These are phyloP conservation scores for Pleurotus pulmonarius DNA, from an alignment of 768 basidiomycete species.

Conservation along the genomic window DNA sequence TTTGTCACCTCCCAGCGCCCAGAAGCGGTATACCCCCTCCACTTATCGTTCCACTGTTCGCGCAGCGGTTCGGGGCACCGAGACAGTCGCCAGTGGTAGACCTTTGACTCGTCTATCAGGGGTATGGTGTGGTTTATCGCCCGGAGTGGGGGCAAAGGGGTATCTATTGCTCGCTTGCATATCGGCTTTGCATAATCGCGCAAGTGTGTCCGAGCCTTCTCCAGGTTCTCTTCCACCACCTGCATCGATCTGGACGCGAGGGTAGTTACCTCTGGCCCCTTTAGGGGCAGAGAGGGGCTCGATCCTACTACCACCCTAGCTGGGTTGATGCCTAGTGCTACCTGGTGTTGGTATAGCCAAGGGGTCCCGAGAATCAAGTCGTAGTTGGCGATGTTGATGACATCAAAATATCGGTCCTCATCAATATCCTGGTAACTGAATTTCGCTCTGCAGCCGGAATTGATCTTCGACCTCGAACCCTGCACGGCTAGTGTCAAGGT, in stretches of 20 bases:
- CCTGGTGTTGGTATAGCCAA: conserved; percentile 27
- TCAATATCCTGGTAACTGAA: conserved; percentile 30
- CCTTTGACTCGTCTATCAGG: conserved; percentile 19
- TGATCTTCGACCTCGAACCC: conserved; percentile 33
- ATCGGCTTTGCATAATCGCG: conserved; percentile 14
- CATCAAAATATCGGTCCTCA: conserved; percentile 26
- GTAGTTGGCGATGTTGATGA: conserved; percentile 33
- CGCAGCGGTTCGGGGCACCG: conserved; percentile 20
- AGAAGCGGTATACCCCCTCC: conserved; percentile 15
- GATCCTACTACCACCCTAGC: conserved; percentile 13
- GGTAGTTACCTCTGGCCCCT: conserved; percentile 11
- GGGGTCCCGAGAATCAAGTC: conserved; percentile 34
- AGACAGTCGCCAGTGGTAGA: conserved; percentile 18
- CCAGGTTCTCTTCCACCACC: conserved; percentile 8
- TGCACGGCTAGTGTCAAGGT: conserved; percentile 32
- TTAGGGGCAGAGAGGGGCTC: conserved; percentile 9
- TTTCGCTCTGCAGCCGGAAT: conserved; percentile 15
- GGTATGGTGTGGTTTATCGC: conserved; percentile 23
- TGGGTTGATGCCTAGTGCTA: conserved; percentile 24
- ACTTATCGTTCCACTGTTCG: conserved; percentile 18
- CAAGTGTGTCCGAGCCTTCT: conserved; percentile 9
- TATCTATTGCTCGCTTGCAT: conserved; percentile 17
- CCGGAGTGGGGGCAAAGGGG: conserved; percentile 19
- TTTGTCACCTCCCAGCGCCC: conserved; percentile 21
- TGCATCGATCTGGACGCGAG: conserved; percentile 11